phyloP scores from a whole-genome alignment of 257 asterid genomes.

The Orobanche coerulescens region DNA sequence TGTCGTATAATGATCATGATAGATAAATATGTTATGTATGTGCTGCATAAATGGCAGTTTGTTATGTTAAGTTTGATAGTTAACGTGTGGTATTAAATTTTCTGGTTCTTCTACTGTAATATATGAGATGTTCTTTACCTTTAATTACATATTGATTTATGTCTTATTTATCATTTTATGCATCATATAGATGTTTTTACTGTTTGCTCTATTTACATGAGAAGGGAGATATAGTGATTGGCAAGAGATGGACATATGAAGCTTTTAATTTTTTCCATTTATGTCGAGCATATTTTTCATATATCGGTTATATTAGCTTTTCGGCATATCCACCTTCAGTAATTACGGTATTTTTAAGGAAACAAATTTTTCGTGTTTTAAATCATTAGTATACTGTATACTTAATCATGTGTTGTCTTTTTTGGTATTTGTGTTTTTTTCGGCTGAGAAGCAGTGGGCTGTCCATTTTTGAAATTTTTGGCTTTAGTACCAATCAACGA shows the following conservation, averaged over 20 bases:
- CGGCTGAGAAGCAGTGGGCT: background rate
- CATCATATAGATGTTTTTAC: background rate
- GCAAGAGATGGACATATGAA: background rate
- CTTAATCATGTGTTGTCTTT: background rate
- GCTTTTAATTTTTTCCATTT: background rate
- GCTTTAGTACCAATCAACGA: background rate
- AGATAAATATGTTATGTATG: background rate
- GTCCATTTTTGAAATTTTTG: background rate
- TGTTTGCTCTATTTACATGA: background rate
- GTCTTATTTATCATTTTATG: background rate
- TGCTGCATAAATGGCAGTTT: background rate
- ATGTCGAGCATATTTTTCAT: background rate
- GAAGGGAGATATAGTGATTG: background rate
- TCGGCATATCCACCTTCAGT: background rate
- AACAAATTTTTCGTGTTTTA: background rate
- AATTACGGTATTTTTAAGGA: background rate
- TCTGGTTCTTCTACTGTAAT: background rate
- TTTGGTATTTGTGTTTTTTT: conserved; percentile 1
- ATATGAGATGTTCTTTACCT: background rate
- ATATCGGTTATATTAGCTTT: background rate
- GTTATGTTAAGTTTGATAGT: background rate
- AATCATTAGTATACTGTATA: background rate
- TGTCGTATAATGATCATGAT: no score
- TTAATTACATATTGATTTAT: no score
- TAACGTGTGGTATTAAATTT: background rate